phyloP scores from a whole-genome alignment of 2,329 filamentous ascomycete genomes.

The Cladosporium oxysporum region DNA sequence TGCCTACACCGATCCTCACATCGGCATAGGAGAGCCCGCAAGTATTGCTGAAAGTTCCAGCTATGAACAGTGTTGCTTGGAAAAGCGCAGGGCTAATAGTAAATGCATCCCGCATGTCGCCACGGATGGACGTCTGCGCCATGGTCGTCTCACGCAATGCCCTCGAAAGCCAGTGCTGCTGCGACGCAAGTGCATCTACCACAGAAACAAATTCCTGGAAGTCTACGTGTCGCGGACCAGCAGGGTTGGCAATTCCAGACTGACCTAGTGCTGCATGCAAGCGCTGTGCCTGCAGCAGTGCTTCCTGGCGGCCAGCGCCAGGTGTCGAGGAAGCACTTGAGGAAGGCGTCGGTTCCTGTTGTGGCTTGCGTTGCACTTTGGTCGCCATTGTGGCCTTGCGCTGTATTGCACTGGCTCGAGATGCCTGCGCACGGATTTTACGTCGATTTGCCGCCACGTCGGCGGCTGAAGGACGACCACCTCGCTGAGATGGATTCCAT shows the following conservation, averaged over 20 bases:
- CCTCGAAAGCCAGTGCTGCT: constrained; percentile 17
- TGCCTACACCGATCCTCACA: constrained; percentile 25
- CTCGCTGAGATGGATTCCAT: constrained; percentile 1
- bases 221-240: not conserved
- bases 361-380: not conserved
- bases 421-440: constrained; percentile 14
- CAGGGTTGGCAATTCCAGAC: not conserved
- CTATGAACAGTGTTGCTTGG: constrained; percentile 28
- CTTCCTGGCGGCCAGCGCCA: not conserved
- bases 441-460: constrained; percentile 4
- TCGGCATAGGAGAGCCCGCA: constrained; percentile 25
- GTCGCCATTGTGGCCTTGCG: constrained; percentile 16
- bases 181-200: constrained; percentile 7
- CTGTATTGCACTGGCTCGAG: constrained; percentile 10
- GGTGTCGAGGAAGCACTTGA: not conserved
- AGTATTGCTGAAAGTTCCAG: constrained; percentile 27
- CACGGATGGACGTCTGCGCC: constrained; percentile 25
- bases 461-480: not conserved
- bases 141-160: constrained; percentile 22
- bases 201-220: constrained; percentile 14
- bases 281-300: constrained; percentile 6
- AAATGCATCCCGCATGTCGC: constrained; percentile 25
- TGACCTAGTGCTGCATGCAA: not conserved
- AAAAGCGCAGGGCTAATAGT: constrained; percentile 25
- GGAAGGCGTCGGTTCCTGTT: not conserved